Conservation (phyloP, 2,329 filamentous ascomycete species). For the Neofusicoccum cordaticola region DNA sequence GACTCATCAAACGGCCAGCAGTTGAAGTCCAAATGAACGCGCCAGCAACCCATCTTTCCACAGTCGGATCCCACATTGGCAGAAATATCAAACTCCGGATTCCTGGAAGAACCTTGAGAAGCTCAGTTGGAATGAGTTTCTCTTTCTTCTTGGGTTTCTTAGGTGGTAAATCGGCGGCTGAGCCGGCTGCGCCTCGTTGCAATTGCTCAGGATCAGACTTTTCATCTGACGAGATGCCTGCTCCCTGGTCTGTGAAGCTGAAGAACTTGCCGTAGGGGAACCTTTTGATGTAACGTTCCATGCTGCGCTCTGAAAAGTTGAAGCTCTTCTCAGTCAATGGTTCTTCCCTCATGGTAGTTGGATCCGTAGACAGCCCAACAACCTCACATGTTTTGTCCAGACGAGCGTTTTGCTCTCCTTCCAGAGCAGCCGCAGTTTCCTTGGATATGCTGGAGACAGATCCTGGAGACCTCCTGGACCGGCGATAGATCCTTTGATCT, state of each 20-base stretch:
- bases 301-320: slow-evolving; percentile 30
- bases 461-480: slow-evolving; percentile 14
- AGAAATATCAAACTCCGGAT: slow-evolving; percentile 14
- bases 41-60: slow-evolving; percentile 13
- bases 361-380: slow-evolving; percentile 9
- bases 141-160: slow-evolving; percentile 26
- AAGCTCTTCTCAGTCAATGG: slow-evolving; percentile 28
- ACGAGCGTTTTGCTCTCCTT: neutral
- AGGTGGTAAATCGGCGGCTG: neutral
- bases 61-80: slow-evolving; percentile 15
- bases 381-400: slow-evolving; percentile 14
- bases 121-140: slow-evolving; percentile 32
- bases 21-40: slow-evolving; percentile 15
- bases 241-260: slow-evolving; percentile 33
- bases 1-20: slow-evolving; percentile 16
- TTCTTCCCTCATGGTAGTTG: slow-evolving; percentile 19
- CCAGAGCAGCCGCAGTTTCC: neutral
- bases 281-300: slow-evolving; percentile 33
- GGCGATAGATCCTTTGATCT: neutral
- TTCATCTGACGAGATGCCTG: slow-evolving; percentile 28
- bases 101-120: slow-evolving; percentile 26
- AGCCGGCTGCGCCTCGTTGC: neutral
- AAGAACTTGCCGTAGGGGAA: slow-evolving; percentile 36
- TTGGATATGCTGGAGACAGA: slow-evolving; percentile 21
- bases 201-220: slow-evolving; percentile 16